These are phyloP conservation scores for Gaertneriomyces sp. DNA, from an alignment of 192 early-diverging fungal species.

Conservation along the genomic window DNA sequence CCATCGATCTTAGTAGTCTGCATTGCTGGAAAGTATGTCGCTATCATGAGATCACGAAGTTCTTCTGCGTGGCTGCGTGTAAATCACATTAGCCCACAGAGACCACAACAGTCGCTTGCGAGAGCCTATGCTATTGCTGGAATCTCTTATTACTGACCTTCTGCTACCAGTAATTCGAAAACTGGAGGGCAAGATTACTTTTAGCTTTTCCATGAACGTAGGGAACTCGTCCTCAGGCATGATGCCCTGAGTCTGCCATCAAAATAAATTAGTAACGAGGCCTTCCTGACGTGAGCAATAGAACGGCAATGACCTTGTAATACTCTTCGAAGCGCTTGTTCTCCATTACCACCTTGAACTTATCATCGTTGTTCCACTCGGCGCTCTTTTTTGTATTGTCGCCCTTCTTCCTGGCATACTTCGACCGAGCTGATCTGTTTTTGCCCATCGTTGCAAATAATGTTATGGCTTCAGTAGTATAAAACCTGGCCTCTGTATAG, in stretches of 20 bases:
- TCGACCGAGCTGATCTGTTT: too few relatives aligned
- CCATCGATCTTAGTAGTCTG: slow-evolving; percentile 63
- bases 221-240: slow-evolving; percentile 82
- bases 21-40: slow-evolving; percentile 59
- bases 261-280: neutral
- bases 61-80: slow-evolving; percentile 57
- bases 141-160: slow-evolving; percentile 41
- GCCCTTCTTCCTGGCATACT: too few relatives aligned
- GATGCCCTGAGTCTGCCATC: slow-evolving; percentile 54
- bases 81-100: neutral
- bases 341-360: slow-evolving; percentile 40
- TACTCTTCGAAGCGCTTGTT: slow-evolving; percentile 65
- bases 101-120: neutral
- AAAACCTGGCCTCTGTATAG: too few relatives aligned
- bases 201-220: slow-evolving; percentile 66
- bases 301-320: slow-evolving; percentile 54
- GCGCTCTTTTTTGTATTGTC: neutral
- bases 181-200: slow-evolving; percentile 76
- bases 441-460: too few relatives aligned
- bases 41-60: slow-evolving; percentile 67
- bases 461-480: too few relatives aligned
- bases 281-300: neutral
- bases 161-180: slow-evolving; percentile 93
- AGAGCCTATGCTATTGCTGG: neutral
- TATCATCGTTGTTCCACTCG: neutral